Base-by-base conservation (phyloP, 768 basidiomycete genomes). In the Asterophora lycoperdoides region DNA sequence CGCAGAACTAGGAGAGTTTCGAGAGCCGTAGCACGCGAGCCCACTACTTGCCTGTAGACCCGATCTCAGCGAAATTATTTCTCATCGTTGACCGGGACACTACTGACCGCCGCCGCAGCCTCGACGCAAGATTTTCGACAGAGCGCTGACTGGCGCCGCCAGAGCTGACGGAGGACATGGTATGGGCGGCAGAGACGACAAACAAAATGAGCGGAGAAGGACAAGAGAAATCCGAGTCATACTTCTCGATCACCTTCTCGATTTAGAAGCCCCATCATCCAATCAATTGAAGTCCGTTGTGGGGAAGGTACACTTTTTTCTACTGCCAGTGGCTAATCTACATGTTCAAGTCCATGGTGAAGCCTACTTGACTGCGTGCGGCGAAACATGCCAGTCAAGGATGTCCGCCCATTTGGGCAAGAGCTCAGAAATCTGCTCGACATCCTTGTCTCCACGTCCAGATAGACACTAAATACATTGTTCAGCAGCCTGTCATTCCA, bases 391-490 rank as follows among this genome's bases (percentile, higher is more conserved):
- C 95, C 95, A 98, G 74, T 94, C 89, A 30, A 98, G 77, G 57
- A 70, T 83, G 60, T 96, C 86, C 9, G 89, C 93, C 95, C 94
- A 97, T 68, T 95, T 89, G 9, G 95, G 95, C 47, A 99, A 74
- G 34, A 97, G 73, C 59, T 94, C 72, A n/a, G 88, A 93, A 49
- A 99, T 93, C 62, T 98, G 89, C 56, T 95, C 89, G 3, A 99
- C 96, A 62, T 99, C 95, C 68, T 98, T 98, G 68, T 98, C 93
- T 14, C 96, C 96, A 54, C 95, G 83, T 42, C 95, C 95, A 46
- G 91, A 94, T 44, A 97, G 72, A 61, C 93, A 96, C 90, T 94
- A 51, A 19, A 3, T 19, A 23, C 5, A 29, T 3, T 15, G 8
- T 23, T 51, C 26, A 56, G 43, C 52, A 23, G 47, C 10, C 20